Conservation (phyloP, 2,329 filamentous ascomycete species). For the Huntiella decipiens region DNA sequence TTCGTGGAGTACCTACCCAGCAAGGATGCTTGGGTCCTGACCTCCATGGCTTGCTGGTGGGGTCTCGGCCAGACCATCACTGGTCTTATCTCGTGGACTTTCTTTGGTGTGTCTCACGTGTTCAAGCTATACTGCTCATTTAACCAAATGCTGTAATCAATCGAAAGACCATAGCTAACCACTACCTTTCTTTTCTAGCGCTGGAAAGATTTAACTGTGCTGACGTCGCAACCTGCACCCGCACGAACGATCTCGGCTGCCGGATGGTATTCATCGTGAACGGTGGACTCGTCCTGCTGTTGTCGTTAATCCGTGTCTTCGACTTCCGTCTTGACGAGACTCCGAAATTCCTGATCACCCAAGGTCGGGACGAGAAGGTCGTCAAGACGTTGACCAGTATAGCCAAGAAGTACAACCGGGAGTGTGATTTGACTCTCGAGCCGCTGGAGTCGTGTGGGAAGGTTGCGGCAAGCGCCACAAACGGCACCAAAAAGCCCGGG, state of each 20-base stretch:
- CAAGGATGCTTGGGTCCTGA: conserved; percentile 28
- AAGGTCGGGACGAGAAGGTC: conserved; percentile 26
- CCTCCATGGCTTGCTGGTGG: conserved; percentile 29
- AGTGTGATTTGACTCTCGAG: conserved; percentile 20
- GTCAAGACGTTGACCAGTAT: conserved; percentile 28
- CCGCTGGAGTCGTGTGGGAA: conserved; percentile 25
- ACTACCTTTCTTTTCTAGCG: neutral
- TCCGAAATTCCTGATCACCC: conserved; percentile 26
- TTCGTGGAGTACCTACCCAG: conserved; percentile 32
- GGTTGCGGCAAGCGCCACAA: conserved; percentile 20
- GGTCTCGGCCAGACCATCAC: conserved; percentile 31
- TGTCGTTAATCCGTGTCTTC: conserved; percentile 26
- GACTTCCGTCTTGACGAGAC: conserved; percentile 29
- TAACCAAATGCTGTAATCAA: neutral
- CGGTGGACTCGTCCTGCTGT: conserved; percentile 23
- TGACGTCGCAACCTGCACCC: conserved; percentile 20
- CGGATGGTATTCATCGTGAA: conserved; percentile 27
- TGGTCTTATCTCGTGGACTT: conserved; percentile 26
- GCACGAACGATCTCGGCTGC: conserved; percentile 30
- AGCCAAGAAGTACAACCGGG: conserved; percentile 21
- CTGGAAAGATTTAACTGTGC: conserved; percentile 25
- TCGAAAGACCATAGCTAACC: neutral
- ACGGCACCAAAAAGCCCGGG: conserved; percentile 11
- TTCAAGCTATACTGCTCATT: neutral
- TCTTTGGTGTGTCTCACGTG: conserved; percentile 19